These are phyloP conservation scores for Nectriaceae sp. DNA, from an alignment of 2,329 filamentous ascomycete genomes.

Conservation along the genomic window DNA sequence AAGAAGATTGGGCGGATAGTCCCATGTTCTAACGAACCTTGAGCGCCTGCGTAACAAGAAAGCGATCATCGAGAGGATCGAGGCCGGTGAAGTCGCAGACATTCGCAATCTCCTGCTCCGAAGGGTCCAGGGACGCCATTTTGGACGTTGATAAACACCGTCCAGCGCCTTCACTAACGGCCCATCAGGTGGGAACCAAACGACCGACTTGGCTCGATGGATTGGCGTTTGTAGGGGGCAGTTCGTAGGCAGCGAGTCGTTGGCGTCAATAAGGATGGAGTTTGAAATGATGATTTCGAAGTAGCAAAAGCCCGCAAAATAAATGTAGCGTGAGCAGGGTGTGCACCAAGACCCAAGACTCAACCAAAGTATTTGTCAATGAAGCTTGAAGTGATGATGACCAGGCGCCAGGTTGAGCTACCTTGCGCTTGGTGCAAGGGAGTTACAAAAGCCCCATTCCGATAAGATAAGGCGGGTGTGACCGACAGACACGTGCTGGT, in stretches of 20 bases:
- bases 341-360: neutral
- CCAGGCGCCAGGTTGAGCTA: neutral
- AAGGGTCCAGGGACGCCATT: slow-evolving; percentile 39
- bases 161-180: neutral
- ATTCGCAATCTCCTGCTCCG: slow-evolving; percentile 38
- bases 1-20: slow-evolving; percentile 6
- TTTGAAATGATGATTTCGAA: neutral
- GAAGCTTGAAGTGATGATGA: neutral
- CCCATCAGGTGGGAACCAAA: neutral
- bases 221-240: neutral
- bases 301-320: neutral
- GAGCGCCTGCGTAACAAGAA: slow-evolving; percentile 43
- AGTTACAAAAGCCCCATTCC: neutral
- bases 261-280: neutral
- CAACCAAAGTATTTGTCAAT: neutral
- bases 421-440: neutral
- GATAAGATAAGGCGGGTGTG: neutral
- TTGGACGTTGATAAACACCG: neutral
- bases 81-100: slow-evolving; percentile 46
- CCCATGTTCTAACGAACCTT: slow-evolving; percentile 33
- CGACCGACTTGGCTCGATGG: too few species aligned
- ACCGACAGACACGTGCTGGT: neutral
- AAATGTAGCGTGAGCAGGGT: neutral
- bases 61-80: slow-evolving; percentile 37
- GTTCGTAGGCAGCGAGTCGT: neutral